Base-by-base conservation (phyloP, 768 basidiomycete species). In the Leucosporidium yakuticum region DNA sequence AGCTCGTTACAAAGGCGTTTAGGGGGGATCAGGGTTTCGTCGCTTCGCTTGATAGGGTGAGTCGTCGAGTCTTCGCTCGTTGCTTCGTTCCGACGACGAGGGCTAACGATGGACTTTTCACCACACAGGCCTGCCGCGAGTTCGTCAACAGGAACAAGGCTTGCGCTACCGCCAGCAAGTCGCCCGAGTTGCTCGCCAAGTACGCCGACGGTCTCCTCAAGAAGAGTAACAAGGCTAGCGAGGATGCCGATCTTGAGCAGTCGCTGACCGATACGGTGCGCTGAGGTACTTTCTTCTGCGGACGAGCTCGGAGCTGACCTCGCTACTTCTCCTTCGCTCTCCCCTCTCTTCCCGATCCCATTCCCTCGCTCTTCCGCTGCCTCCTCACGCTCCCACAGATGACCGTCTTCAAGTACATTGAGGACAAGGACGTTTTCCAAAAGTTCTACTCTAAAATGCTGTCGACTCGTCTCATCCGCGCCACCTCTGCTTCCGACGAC, bases 351-450 rank as follows among this genome's bases (percentile, higher is more conserved):
- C 12, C 39, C 39, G 11, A 3, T 9, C 23, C 32, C 14, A 6
- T 25, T 23, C 19, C 50, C 17, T 34, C 56, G 7, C 44, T 29
- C 17, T 34, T n/a, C 4, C 25, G 31, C 31, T 36, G 8, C n/a
- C 23, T 31, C 48, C 49, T 29, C 29, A 63, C 67, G 0, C 56
- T 21, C 29, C 29, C 29, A 34, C 76, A 98, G 95, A 96, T 97
- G 93, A 83, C 90, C 20, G 81, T 98, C 59, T 96, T 99, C 88
- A 93, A 93, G 78, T 98, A 96, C 80, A 88, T 97, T 74, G 91
- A 94, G 77, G 94, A 98, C 83, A 96, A 96, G 82, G 95, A 99
- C 73, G 91, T 98, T 19, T 99, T 97, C 86, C 93, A 95, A 77
- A 89, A 89, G 23, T 98, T 95, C 83, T 98, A 99, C 81, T 89